Conservation (phyloP, 2,329 filamentous ascomycete genomes). For the Colletotrichum noveboracense region DNA sequence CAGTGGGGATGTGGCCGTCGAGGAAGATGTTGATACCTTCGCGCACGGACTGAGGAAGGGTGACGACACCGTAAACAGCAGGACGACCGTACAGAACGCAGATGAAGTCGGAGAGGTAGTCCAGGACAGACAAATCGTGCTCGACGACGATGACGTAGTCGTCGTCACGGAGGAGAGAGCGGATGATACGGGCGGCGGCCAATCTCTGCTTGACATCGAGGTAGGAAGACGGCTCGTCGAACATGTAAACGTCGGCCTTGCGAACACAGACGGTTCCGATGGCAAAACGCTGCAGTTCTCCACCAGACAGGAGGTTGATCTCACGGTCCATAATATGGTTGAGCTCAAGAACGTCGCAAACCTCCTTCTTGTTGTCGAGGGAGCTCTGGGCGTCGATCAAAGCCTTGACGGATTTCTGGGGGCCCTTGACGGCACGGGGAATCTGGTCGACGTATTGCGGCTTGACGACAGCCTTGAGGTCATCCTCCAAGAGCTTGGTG, state of each 20-base stretch:
- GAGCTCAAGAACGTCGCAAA: slow-evolving; percentile 84
- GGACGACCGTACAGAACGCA: slow-evolving; percentile 96
- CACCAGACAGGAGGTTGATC: slow-evolving; percentile 88
- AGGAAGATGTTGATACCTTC: slow-evolving; percentile 99
- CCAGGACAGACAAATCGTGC: slow-evolving; percentile 97
- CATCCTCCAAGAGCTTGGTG: slow-evolving; percentile 95
- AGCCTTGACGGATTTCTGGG: slow-evolving; percentile 78
- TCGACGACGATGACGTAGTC: slow-evolving; percentile 99
- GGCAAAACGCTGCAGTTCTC: slow-evolving; percentile 97
- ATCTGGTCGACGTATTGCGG: slow-evolving; percentile 99
- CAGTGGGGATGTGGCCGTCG: slow-evolving; percentile 96
- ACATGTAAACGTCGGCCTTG: slow-evolving; percentile 98
- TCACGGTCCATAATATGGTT: slow-evolving; percentile 92
- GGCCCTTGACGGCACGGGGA: slow-evolving; percentile 84
- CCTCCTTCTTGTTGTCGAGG: slow-evolving; percentile 81
- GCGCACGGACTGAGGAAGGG: slow-evolving; percentile 91
- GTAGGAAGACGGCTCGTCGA: slow-evolving; percentile 98
- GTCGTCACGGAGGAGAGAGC: slow-evolving; percentile 83
- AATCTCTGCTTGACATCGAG: slow-evolving; percentile 99
- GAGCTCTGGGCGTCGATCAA: slow-evolving; percentile 79
- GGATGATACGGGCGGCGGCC: slow-evolving; percentile 89
- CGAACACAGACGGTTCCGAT: slow-evolving; percentile 96
- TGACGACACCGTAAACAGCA: slow-evolving; percentile 97
- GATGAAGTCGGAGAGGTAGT: slow-evolving; percentile 98
- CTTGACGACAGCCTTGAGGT: slow-evolving; percentile 97